Evolutionary conservation across 768 basidiomycete genomes (phyloP).

Genomic region (Xanthoconium purpureum): DNA sequence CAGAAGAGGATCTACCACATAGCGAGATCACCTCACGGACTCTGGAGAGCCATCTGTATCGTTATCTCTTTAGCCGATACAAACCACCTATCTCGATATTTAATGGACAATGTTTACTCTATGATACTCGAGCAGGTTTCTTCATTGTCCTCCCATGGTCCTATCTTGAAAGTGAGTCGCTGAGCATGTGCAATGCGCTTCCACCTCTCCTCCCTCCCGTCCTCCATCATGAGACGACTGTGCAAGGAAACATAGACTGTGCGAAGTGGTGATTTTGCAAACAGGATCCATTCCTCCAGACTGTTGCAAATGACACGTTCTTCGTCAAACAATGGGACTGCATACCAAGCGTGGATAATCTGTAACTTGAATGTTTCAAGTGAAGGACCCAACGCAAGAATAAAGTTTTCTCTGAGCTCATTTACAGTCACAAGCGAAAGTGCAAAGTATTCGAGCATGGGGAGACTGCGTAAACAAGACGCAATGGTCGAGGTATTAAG

Average conservation of each 20-base stretch:
- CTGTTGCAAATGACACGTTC: slow-evolving; percentile 32
- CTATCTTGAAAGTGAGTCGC: slow-evolving; percentile 23
- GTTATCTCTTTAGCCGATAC: background rate
- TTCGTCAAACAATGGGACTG: slow-evolving; percentile 28
- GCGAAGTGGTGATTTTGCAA: slow-evolving; percentile 2
- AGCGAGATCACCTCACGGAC: slow-evolving; percentile 8
- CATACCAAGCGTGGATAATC: slow-evolving; percentile 36
- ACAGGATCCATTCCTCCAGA: slow-evolving; percentile 25
- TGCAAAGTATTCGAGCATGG: slow-evolving; percentile 34
- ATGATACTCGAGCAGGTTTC: background rate
- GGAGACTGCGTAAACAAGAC: slow-evolving; percentile 27
- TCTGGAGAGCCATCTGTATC: slow-evolving; percentile 2
- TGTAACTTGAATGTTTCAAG: slow-evolving; percentile 36
- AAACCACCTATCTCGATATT: background rate
- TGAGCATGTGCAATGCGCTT: slow-evolving; percentile 21
- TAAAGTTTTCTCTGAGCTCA: slow-evolving; percentile 33
- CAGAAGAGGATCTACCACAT: background rate
- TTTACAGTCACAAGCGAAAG: slow-evolving; percentile 35
- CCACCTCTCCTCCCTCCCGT: slow-evolving; percentile 25
- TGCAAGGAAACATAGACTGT: slow-evolving; percentile 20
- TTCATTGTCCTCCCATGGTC: slow-evolving; percentile 30
- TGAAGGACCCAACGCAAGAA: slow-evolving; percentile 28
- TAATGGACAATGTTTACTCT: background rate
- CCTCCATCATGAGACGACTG: slow-evolving; percentile 19
- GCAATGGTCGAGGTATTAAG: slow-evolving; percentile 31